Percentiles rank a stretch among this genome's conserved stretches.
phyloP scores from a whole-genome alignment of 2,329 filamentous ascomycete genomes.

The Diaporthe sp. region DNA sequence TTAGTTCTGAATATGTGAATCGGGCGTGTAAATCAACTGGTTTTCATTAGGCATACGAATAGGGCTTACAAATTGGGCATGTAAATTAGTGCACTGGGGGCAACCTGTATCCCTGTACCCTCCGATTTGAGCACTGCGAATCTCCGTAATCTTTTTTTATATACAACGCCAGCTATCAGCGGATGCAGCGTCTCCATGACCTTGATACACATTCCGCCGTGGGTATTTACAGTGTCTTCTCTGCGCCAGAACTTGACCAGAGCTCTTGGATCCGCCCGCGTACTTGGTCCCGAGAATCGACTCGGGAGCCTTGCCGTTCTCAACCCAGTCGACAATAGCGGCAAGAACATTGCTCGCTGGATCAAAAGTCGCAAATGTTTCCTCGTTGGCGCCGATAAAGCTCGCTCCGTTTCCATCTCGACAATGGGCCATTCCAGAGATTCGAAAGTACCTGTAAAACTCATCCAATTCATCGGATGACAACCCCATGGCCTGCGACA shows the following conservation, averaged over 20 bases:
- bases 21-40: too few relatives aligned
- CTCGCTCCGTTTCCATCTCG: slow-evolving; percentile 58
- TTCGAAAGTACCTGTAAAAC: slow-evolving; percentile 66
- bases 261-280: slow-evolving; percentile 45
- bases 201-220: slow-evolving; percentile 50
- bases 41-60: too few relatives aligned
- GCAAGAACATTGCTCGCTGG: slow-evolving; percentile 59
- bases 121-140: too few relatives aligned
- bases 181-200: slow-evolving; percentile 46
- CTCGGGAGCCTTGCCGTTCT: slow-evolving; percentile 57
- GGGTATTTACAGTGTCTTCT: slow-evolving; percentile 55
- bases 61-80: too few relatives aligned
- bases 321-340: slow-evolving; percentile 63
- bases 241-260: slow-evolving; percentile 48
- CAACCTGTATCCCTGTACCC: too few relatives aligned
- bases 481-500: slow-evolving; percentile 57
- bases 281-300: slow-evolving; percentile 53
- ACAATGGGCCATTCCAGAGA: slow-evolving; percentile 68
- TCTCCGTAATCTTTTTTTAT: slow-evolving; percentile 6
- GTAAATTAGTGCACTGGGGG: too few relatives aligned
- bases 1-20: too few relatives aligned
- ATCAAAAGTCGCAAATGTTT: slow-evolving; percentile 48
- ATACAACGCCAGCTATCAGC: slow-evolving; percentile 50
- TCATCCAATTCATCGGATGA: slow-evolving; percentile 52
- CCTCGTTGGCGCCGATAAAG: slow-evolving; percentile 47